Conservation (phyloP, 495 filamentous ascomycete genomes). For the Tuber borchii region DNA sequence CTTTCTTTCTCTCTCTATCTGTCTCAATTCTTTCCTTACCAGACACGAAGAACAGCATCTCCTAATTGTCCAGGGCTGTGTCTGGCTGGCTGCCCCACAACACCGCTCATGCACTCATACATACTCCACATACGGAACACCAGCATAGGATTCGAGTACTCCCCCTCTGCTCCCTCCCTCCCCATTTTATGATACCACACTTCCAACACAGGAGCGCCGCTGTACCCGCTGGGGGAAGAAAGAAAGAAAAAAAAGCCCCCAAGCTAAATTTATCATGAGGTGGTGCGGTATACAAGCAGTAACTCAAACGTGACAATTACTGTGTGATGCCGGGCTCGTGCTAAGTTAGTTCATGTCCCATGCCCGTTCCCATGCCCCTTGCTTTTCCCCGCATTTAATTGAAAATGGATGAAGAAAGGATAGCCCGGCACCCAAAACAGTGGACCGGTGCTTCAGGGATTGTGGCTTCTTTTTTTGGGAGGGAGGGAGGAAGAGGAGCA, state of each 20-base stretch:
- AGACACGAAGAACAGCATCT: no score
- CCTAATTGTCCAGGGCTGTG: no score
- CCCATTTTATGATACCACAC: not conserved
- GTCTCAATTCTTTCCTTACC: no score
- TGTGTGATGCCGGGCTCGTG: not conserved
- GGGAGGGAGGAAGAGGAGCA: not conserved
- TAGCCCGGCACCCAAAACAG: not conserved
- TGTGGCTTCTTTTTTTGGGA: not conserved
- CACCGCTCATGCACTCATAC: no score
- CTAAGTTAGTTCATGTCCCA: not conserved
- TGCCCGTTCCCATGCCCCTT: not conserved
- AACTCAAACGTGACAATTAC: not conserved
- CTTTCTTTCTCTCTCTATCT: no score
- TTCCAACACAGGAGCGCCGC: not conserved
- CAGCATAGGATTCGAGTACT: not conserved
- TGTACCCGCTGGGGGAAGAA: not conserved
- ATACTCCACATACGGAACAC: not conserved
- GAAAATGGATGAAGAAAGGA: not conserved
- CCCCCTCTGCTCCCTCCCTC: no score
- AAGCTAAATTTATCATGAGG: not conserved
- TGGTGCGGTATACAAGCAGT: not conserved
- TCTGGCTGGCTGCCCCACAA: no score
- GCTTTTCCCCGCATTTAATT: not conserved
- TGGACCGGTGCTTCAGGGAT: slow-evolving; percentile 4
- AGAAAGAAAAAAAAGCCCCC: not conserved